Percentiles rank a stretch among this genome's conserved stretches.
phyloP scores from a whole-genome alignment of 139 green algal genomes.

The Axilococcus clingmanii region DNA sequence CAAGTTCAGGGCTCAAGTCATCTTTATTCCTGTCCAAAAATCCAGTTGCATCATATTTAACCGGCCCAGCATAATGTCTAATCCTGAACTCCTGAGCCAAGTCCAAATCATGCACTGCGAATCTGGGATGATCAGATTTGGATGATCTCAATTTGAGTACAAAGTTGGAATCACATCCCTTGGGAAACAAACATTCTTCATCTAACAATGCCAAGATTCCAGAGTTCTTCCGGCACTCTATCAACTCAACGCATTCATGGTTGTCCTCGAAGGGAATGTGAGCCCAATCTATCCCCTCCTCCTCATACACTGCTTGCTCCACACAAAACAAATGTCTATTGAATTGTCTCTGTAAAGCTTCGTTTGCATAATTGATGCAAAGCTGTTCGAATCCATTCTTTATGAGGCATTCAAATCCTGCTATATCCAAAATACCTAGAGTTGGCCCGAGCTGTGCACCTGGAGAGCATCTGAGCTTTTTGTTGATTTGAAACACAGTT shows the following conservation, averaged over 20 bases:
- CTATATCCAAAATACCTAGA: conserved; percentile 79
- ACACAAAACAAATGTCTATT: conserved; percentile 73
- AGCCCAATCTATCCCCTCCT: conserved; percentile 86
- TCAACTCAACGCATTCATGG: conserved; percentile 81
- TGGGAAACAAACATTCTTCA: conserved; percentile 68
- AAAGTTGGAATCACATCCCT: conserved; percentile 39
- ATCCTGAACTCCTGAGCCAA: conserved; percentile 53
- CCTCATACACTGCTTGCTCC: conserved; percentile 86
- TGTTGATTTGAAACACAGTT: conserved; percentile 64
- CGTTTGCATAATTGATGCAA: conserved; percentile 96
- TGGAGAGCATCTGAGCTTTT: conserved; percentile 41
- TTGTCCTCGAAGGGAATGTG: conserved; percentile 94
- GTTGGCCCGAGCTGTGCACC: conserved; percentile 25
- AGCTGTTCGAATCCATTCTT: conserved; percentile 88
- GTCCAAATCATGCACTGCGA: conserved; percentile 28
- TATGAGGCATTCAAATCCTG: conserved; percentile 80
- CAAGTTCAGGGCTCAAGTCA: conserved; percentile 65
- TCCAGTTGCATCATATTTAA: conserved; percentile 42
- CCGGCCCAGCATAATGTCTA: conserved; percentile 66
- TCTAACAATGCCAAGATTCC: conserved; percentile 82
- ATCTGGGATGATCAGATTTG: conserved; percentile 37
- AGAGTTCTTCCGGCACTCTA: conserved; percentile 51
- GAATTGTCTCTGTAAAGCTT: conserved; percentile 95
- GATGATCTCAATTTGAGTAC: conserved; percentile 34
- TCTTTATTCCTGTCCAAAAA: conserved; percentile 85